Percentiles rank a stretch among this genome's conserved stretches.
Evolutionary conservation across 192 early-diverging fungal species (phyloP).

Genomic region (Phlyctochytrium arcticum): DNA sequence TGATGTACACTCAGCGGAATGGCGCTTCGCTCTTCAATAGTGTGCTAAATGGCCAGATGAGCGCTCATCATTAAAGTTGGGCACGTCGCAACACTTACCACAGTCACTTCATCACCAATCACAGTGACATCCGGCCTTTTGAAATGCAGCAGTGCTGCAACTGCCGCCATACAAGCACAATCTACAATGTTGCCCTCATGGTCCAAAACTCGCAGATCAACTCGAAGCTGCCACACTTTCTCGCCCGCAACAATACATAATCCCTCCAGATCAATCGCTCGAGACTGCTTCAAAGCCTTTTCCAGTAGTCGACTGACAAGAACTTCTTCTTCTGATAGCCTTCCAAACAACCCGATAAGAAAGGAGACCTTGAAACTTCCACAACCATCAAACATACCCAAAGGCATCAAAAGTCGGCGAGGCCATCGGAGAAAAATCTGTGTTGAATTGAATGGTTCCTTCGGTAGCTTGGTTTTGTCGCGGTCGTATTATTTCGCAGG

Average conservation of each 20-base stretch:
- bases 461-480: slow-evolving; percentile 62
- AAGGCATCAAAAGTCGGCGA: slow-evolving; percentile 66
- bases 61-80: background rate
- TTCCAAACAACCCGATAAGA: too few species aligned
- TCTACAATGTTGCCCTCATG: slow-evolving; percentile 94
- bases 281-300: slow-evolving; percentile 73
- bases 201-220: slow-evolving; percentile 90
- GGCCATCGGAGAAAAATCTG: slow-evolving; percentile 86
- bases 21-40: slow-evolving; percentile 79
- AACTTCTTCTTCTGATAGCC: slow-evolving; percentile 78
- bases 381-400: slow-evolving; percentile 39
- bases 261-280: slow-evolving; percentile 94
- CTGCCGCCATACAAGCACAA: slow-evolving; percentile 84
- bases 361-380: too few species aligned
- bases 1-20: slow-evolving; percentile 95
- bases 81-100: slow-evolving; percentile 69
- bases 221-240: slow-evolving; percentile 90
- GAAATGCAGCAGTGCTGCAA: slow-evolving; percentile 87
- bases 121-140: slow-evolving; percentile 93
- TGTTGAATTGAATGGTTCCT: slow-evolving; percentile 80
- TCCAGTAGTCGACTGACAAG: slow-evolving; percentile 82
- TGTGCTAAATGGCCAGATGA: slow-evolving; percentile 53
- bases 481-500: slow-evolving; percentile 58
- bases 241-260: slow-evolving; percentile 94
- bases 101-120: slow-evolving; percentile 81